A percentile compares a stretch with the other conserved stretches of the same genome.
phyloP scores from a whole-genome alignment of 768 basidiomycete species.

The Kwoniella heveanensis region DNA sequence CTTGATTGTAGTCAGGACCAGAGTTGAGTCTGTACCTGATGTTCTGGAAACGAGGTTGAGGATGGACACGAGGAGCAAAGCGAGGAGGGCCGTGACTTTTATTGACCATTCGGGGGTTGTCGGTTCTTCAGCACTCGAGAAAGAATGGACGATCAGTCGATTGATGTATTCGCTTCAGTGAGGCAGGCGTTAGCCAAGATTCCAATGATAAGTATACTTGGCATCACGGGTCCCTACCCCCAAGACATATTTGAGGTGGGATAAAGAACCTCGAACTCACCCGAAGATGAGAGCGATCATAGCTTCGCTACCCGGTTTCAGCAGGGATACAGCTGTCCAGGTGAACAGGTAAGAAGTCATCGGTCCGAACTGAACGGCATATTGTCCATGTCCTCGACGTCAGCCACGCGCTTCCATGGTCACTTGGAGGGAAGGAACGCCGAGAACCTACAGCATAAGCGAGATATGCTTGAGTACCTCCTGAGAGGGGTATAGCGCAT shows the following conservation, averaged over 20 bases:
- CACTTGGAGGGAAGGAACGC: background rate
- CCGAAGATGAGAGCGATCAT: conserved; percentile 73
- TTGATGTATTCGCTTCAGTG: conserved; percentile 76
- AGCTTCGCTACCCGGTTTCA: conserved; percentile 66
- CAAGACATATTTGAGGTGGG: background rate
- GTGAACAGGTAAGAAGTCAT: conserved; percentile 79
- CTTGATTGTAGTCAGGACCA: conserved; percentile 86
- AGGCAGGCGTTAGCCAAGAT: background rate
- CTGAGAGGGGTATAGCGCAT: conserved; percentile 73
- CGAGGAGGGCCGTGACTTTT: conserved; percentile 77
- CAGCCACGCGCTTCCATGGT: background rate
- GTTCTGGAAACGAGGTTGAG: conserved; percentile 77
- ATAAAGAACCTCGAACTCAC: conserved; percentile 24
- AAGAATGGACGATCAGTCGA: conserved; percentile 77
- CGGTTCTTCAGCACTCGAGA: conserved; percentile 57
- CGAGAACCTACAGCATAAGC: conserved; percentile 73
- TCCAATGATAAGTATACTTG: too few relatives aligned
- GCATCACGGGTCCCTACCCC: background rate
- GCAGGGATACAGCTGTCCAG: conserved; percentile 87
- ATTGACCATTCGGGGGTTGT: conserved; percentile 82
- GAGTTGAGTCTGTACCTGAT: conserved; percentile 75
- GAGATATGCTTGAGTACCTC: conserved; percentile 71
- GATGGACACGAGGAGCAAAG: conserved; percentile 71
- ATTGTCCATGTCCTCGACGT: too few relatives aligned
- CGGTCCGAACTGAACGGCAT: conserved; percentile 56